Evolutionary conservation across 1,284 basidiomycete genomes (phyloP).

Genomic region (Coriolopsis trogii): DNA sequence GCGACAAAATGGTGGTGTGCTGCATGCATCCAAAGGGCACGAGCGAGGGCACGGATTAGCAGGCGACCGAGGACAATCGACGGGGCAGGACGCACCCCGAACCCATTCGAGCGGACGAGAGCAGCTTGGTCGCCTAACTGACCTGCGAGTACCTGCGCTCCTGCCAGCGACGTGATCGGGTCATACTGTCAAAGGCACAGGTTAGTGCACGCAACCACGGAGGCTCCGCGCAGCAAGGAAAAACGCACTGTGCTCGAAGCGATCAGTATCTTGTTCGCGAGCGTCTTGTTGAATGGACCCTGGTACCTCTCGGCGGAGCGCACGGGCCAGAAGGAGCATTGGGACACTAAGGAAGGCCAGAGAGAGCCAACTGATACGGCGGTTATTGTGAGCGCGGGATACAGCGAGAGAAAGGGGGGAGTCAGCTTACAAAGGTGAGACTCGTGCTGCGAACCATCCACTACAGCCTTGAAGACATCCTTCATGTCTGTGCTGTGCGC

Average conservation of each 20-base stretch:
- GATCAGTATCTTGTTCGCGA: slow-evolving; percentile 25
- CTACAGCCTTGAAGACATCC: slow-evolving; percentile 18
- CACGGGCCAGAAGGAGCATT: slow-evolving; percentile 21
- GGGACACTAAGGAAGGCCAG: slow-evolving; percentile 9
- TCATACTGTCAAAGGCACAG: slow-evolving; percentile 16
- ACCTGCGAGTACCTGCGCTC: slow-evolving; percentile 16
- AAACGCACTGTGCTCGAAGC: slow-evolving; percentile 21
- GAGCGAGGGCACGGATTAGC: no score
- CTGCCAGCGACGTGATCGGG: slow-evolving; percentile 24
- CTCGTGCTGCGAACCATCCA: slow-evolving; percentile 10
- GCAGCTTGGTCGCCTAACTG: slow-evolving; percentile 19
- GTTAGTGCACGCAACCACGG: neutral
- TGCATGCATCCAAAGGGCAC: neutral
- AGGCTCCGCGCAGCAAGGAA: neutral
- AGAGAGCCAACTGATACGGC: slow-evolving; percentile 4
- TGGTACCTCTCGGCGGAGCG: slow-evolving; percentile 28
- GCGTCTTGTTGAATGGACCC: slow-evolving; percentile 27
- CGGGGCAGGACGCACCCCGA: slow-evolving; percentile 20
- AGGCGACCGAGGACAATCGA: no score
- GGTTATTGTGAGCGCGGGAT: neutral
- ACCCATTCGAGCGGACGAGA: slow-evolving; percentile 24
- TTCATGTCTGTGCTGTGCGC: slow-evolving; percentile 11
- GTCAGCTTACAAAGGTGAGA: slow-evolving; percentile 23
- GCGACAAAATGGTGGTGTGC: neutral
- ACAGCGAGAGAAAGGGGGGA: neutral